Base-by-base conservation (phyloP, 768 basidiomycete genomes). In the Lentinula lateritia region DNA sequence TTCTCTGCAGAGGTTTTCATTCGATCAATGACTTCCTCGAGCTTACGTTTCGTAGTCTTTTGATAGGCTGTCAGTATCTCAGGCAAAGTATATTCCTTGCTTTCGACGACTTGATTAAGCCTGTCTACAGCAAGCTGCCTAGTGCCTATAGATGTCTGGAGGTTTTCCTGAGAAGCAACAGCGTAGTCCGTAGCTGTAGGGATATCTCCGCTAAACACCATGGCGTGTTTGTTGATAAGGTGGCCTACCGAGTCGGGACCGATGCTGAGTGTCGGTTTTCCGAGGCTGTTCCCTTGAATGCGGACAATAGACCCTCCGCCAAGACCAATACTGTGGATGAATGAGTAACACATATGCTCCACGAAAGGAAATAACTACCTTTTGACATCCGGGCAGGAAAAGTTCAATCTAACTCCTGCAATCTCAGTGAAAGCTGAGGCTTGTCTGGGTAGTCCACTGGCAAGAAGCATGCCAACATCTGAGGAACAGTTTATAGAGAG, bases 181-280 rank as follows among this genome's bases (percentile, higher is more conserved):
- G 78, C 75, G 34, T 83, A 71, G 64, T 86, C 85, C 0, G 85
- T 85, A 1, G 84, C 72, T 23, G 85, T 86, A 48, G 82, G 71
- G 0, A 74, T 73, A 9, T 71, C 62, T 9, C 84, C 84, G 5
- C 81, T 79, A 62, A 86, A 86, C 3, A 83, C 72, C 12, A 72
- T 70, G 6, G 79, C 81, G 58, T 71, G 72, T 5, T 75, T 72
- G 53, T 84, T 75, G 63, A 62, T 46, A 35, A 72, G 68, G 65
- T 83, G 79, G 1, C 84, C 84, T 13, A 85, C 83, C 0, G 82
- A 86, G 63, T 83, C 78, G 16, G 85, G 84, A 0, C 84, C 84
- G 18, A 86, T 72, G 1, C 76, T 74, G 46, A 81, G 75, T 43
- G 70, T 55, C 13, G 41, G 32, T 20, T 35, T 38, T 12, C 9